A percentile compares a stretch with the other conserved stretches of the same genome.
Evolutionary conservation across 2,329 filamentous ascomycete genomes (phyloP).

Genomic region (Aureobasidium leucospermi): DNA sequence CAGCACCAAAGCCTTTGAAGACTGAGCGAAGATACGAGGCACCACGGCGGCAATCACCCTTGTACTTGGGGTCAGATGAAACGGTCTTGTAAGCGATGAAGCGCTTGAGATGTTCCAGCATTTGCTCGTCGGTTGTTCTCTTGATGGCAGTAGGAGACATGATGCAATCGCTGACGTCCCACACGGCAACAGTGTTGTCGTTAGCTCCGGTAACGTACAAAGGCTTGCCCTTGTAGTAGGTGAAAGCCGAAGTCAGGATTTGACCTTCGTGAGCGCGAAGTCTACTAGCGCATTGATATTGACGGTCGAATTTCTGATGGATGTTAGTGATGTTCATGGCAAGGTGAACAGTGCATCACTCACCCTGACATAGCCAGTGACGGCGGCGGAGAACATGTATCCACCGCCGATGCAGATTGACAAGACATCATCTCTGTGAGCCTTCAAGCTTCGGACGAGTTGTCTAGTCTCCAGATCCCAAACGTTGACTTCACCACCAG

Average conservation of each 20-base stretch:
- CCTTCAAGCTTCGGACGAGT: constrained; percentile 76
- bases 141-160: constrained; percentile 37
- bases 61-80: constrained; percentile 76
- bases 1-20: constrained; percentile 85
- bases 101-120: constrained; percentile 60
- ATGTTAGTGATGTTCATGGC: background rate
- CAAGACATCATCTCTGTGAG: constrained; percentile 75
- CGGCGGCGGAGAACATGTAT: constrained; percentile 78
- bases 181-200: constrained; percentile 81
- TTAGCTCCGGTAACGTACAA: constrained; percentile 94
- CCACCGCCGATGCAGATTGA: constrained; percentile 80
- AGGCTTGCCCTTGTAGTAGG: constrained; percentile 61
- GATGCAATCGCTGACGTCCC: constrained; percentile 62
- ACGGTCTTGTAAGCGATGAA: constrained; percentile 91
- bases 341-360: constrained; percentile 23
- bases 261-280: constrained; percentile 83
- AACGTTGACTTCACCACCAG: constrained; percentile 81
- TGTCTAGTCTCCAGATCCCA: constrained; percentile 97
- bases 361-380: constrained; percentile 80
- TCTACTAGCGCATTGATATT: constrained; percentile 69
- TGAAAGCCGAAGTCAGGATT: constrained; percentile 75
- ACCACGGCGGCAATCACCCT: constrained; percentile 85
- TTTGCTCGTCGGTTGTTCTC: constrained; percentile 55
- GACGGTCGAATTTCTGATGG: constrained; percentile 63
- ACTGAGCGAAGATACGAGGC: constrained; percentile 84